Evolutionary conservation across 176 grass and related monocot genomes (phyloP).

Genomic region (Canna indica): DNA sequence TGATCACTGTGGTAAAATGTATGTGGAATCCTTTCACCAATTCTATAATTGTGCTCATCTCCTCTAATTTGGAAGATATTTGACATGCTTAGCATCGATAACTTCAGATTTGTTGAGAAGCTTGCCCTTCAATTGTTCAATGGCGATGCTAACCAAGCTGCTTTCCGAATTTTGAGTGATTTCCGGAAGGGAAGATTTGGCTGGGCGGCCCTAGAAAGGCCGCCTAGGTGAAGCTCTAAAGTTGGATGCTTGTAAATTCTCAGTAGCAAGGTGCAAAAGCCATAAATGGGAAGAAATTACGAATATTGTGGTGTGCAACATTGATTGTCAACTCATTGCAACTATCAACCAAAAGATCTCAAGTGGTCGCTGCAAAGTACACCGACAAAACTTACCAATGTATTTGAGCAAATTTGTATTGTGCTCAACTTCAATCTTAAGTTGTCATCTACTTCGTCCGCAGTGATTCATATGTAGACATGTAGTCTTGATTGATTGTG

Average conservation of each 20-base stretch:
- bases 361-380: no score
- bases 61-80: background rate
- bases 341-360: background rate
- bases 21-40: constrained; percentile 22
- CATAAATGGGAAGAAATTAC: background rate
- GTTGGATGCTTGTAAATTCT: background rate
- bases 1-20: constrained; percentile 60
- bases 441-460: background rate
- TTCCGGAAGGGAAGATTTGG: constrained; percentile 91
- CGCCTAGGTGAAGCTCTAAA: constrained; percentile 42
- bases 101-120: constrained; percentile 77
- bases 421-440: background rate
- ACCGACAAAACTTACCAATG: background rate
- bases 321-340: background rate
- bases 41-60: constrained; percentile 12
- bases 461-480: background rate
- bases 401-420: background rate
- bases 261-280: background rate
- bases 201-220: constrained; percentile 77
- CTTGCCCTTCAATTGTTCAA: constrained; percentile 63
- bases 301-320: no score
- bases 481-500: background rate
- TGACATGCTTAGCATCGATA: constrained; percentile 20
- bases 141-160: constrained; percentile 72
- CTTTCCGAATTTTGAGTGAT: constrained; percentile 73